These are phyloP conservation scores for Thalassiosira livingstoniorum DNA, from an alignment of 352 stramenopile species.

Conservation along the genomic window DNA sequence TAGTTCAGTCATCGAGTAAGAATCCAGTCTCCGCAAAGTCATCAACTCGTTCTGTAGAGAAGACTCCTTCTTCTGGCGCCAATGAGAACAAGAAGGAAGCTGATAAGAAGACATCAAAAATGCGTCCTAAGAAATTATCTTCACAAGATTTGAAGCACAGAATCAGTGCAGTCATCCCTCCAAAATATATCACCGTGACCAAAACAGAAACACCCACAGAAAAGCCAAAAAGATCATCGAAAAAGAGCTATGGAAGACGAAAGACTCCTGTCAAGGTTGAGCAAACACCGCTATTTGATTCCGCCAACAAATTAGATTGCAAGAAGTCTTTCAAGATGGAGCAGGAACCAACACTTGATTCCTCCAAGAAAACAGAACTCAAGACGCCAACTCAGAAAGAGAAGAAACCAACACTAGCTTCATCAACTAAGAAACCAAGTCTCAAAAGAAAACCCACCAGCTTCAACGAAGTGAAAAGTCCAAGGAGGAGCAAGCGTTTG, in stretches of 20 bases:
- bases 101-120: background rate
- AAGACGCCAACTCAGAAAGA: background rate
- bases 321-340: background rate
- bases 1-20: background rate
- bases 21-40: background rate
- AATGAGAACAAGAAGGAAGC: no score
- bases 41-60: background rate
- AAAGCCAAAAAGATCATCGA: background rate
- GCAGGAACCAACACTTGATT: background rate
- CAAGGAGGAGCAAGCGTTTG: conserved; percentile 2
- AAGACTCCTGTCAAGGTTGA: background rate
- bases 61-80: background rate
- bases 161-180: background rate
- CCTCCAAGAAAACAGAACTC: background rate
- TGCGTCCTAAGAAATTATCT: background rate
- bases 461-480: background rate
- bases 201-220: background rate
- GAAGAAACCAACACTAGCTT: background rate
- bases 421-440: no score
- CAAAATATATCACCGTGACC: background rate
- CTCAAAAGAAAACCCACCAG: no score
- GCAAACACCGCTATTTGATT: background rate
- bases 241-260: background rate
- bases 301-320: background rate
- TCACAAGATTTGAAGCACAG: background rate